Evolutionary conservation across 108 stramenopile species (phyloP).

Genomic region (Stephanodiscus triporus): DNA sequence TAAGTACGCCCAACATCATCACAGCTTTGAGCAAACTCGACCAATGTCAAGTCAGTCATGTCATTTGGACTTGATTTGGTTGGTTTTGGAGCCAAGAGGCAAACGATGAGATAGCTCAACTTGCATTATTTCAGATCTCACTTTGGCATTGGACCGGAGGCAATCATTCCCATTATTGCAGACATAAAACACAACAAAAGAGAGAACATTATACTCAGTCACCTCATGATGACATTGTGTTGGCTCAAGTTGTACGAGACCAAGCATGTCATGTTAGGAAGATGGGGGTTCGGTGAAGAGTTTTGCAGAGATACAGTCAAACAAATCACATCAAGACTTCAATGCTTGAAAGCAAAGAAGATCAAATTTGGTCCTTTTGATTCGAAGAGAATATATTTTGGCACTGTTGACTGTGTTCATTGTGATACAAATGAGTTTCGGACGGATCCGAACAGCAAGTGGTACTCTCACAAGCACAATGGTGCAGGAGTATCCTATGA

Average conservation of each 20-base stretch:
- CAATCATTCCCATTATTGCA: not conserved
- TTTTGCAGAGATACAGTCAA: conserved; percentile 1
- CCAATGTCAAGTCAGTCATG: not conserved
- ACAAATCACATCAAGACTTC: not conserved
- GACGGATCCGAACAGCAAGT: conserved; percentile 11
- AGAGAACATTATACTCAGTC: not conserved
- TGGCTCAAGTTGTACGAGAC: conserved; percentile 14
- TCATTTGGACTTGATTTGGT: conserved; percentile 2
- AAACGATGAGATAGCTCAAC: not conserved
- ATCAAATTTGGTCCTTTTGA: not conserved
- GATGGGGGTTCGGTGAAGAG: conserved; percentile 2
- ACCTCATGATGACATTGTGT: not conserved
- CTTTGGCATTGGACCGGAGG: conserved; percentile 8
- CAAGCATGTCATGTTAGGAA: conserved; percentile 5
- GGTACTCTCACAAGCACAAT: conserved; percentile 12
- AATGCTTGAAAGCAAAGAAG: conserved; percentile 1
- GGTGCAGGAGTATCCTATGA: conserved; percentile 7
- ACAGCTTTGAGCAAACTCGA: not conserved
- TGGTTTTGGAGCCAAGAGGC: conserved; percentile 7
- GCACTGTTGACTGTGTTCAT: conserved; percentile 3
- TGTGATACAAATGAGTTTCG: conserved; percentile 5
- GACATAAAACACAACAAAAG: not conserved
- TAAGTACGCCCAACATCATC: too few relatives aligned
- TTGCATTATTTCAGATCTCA: conserved; percentile 1
- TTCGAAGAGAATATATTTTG: not conserved